These are phyloP conservation scores for Scheffersomyces lignosus DNA, from an alignment of 805 yeast species.

Conservation along the genomic window DNA sequence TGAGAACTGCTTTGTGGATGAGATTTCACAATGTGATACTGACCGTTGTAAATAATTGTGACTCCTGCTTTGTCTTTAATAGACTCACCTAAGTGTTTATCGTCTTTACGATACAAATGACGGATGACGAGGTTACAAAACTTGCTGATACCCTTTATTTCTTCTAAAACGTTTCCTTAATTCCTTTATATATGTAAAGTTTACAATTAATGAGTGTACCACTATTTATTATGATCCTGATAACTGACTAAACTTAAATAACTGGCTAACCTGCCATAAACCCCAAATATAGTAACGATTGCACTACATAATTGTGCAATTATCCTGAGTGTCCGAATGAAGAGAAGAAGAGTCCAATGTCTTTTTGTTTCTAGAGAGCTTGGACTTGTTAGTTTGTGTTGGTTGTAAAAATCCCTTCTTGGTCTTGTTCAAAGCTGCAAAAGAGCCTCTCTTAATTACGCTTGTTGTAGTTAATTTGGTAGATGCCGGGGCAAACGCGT, in stretches of 20 bases:
- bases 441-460: not conserved
- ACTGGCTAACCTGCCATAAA: not conserved
- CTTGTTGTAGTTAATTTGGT: slow-evolving; percentile 1
- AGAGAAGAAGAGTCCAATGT: not conserved
- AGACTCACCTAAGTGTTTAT: too few species aligned
- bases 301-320: slow-evolving; percentile 1
- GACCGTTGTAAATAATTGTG: slow-evolving; percentile 21
- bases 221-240: too few species aligned
- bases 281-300: not conserved
- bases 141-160: too few species aligned
- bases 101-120: not conserved
- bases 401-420: not conserved
- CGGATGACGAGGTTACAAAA: too few species aligned
- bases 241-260: too few species aligned
- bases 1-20: slow-evolving; percentile 30
- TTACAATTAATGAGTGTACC: too few species aligned
- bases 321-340: not conserved
- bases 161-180: not conserved
- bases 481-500: slow-evolving; percentile 13
- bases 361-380: not conserved
- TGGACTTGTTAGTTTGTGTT: not conserved
- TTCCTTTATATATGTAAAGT: too few species aligned
- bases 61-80: too few species aligned
- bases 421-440: not conserved
- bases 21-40: slow-evolving; percentile 30